A percentile compares a stretch with the other conserved stretches of the same genome.
Conservation (phyloP, 495 filamentous ascomycete species). For the Lasiosphaeria miniovina region DNA sequence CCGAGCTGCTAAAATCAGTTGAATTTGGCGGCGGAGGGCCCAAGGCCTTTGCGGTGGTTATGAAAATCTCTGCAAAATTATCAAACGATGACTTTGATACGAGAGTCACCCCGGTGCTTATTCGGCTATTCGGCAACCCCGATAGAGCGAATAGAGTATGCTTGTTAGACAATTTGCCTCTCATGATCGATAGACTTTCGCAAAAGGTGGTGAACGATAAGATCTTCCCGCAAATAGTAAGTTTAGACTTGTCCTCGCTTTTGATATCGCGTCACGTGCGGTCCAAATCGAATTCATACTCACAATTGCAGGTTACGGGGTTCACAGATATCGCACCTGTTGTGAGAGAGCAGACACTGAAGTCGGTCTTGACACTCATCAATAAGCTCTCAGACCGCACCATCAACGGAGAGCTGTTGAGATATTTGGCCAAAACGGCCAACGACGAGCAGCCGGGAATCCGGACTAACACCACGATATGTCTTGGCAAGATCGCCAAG, state of each 20-base stretch:
- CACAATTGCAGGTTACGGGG: conserved; percentile 61
- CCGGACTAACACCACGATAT: conserved; percentile 96
- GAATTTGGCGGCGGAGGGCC: conserved; percentile 96
- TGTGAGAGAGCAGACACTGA: conserved; percentile 92
- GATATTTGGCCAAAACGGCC: conserved; percentile 89
- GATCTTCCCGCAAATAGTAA: conserved; percentile 90
- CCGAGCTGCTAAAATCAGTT: conserved; percentile 92
- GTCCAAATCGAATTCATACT: conserved; percentile 1
- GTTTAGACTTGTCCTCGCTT: conserved; percentile 3
- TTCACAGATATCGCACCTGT: conserved; percentile 89
- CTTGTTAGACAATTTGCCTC: conserved; percentile 79
- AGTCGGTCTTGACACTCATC: conserved; percentile 81
- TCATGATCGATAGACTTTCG: conserved; percentile 87
- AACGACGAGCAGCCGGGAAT: conserved; percentile 98
- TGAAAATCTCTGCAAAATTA: conserved; percentile 85
- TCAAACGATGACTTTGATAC: conserved; percentile 85
- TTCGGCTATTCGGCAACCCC: conserved; percentile 85
- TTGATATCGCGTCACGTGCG: no score
- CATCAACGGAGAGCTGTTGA: conserved; percentile 88
- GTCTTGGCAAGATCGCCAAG: conserved; percentile 90
- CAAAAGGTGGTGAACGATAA: conserved; percentile 93
- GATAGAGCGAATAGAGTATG: conserved; percentile 92
- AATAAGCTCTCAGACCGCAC: conserved; percentile 86
- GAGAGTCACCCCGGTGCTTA: conserved; percentile 78
- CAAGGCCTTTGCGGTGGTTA: conserved; percentile 81